phyloP scores from a whole-genome alignment of 805 yeast genomes.

The Pichia occidentalis region DNA sequence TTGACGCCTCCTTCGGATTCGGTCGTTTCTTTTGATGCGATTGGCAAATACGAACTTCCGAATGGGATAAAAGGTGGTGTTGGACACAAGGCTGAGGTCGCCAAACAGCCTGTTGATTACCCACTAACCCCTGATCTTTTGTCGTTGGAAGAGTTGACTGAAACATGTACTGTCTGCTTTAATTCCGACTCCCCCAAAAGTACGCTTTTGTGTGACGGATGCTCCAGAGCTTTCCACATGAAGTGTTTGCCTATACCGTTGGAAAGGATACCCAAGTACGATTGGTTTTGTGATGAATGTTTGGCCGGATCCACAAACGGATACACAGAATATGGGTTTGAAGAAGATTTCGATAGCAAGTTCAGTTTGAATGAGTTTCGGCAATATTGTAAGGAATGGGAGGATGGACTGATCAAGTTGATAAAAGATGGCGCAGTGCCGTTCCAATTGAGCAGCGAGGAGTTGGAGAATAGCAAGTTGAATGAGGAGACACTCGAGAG shows the following conservation, averaged over 20 bases:
- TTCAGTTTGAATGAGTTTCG: slow-evolving; percentile 47
- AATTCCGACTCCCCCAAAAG: slow-evolving; percentile 37
- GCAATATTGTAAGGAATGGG: slow-evolving; percentile 41
- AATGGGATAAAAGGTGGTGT: neutral
- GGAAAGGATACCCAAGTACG: slow-evolving; percentile 43
- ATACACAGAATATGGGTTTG: slow-evolving; percentile 84
- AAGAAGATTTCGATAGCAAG: slow-evolving; percentile 51
- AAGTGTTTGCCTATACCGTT: slow-evolving; percentile 49
- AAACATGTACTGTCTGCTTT: slow-evolving; percentile 38
- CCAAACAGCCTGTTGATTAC: neutral
- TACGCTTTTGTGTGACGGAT: slow-evolving; percentile 64
- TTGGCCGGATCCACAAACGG: slow-evolving; percentile 47
- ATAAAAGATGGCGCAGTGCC: slow-evolving; percentile 10
- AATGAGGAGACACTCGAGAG: slow-evolving; percentile 45
- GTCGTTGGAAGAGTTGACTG: slow-evolving; percentile 11
- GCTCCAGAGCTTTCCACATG: slow-evolving; percentile 63
- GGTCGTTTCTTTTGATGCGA: too few species aligned
- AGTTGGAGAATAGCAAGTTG: slow-evolving; percentile 27
- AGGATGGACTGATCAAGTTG: slow-evolving; percentile 28
- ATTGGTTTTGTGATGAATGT: slow-evolving; percentile 82
- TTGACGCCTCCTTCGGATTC: slow-evolving; percentile 10
- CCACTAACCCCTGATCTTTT: slow-evolving; percentile 7
- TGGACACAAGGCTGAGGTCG: neutral
- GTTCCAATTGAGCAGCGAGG: slow-evolving; percentile 14
- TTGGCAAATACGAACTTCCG: too few species aligned